These are phyloP conservation scores for Tulasnella sp. DNA, from an alignment of 768 basidiomycete species.

Conservation along the genomic window DNA sequence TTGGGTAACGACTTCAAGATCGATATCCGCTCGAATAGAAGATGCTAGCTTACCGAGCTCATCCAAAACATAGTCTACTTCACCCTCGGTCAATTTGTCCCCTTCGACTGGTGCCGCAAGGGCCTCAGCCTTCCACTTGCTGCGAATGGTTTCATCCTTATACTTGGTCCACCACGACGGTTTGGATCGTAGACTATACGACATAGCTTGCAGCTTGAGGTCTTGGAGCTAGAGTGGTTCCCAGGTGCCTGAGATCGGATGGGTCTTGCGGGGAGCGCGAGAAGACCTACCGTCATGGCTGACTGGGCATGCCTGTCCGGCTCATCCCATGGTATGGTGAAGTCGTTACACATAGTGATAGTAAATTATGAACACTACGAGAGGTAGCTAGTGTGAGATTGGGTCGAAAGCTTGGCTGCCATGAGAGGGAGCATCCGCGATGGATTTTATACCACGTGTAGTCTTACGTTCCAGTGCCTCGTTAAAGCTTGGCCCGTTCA, in stretches of 20 bases:
- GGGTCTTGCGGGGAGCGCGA: background rate
- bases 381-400: background rate
- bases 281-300: background rate
- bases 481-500: no score
- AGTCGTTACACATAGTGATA: background rate
- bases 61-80: conserved; percentile 14
- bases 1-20: no score
- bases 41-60: background rate
- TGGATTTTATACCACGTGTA: background rate
- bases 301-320: background rate
- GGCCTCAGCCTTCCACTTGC: conserved; percentile 16
- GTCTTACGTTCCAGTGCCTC: background rate
- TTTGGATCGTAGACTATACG: conserved; percentile 12
- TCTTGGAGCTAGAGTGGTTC: background rate
- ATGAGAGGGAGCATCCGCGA: background rate
- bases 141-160: conserved; percentile 2
- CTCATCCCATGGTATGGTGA: background rate
- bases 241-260: background rate
- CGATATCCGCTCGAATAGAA: no score
- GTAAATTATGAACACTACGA: no score
- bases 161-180: conserved; percentile 13
- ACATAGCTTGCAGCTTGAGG: conserved; percentile 2
- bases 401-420: background rate
- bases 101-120: background rate
- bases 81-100: background rate